These are phyloP conservation scores for Psilocybe tampanensis DNA, from an alignment of 768 basidiomycete genomes.

Conservation along the genomic window DNA sequence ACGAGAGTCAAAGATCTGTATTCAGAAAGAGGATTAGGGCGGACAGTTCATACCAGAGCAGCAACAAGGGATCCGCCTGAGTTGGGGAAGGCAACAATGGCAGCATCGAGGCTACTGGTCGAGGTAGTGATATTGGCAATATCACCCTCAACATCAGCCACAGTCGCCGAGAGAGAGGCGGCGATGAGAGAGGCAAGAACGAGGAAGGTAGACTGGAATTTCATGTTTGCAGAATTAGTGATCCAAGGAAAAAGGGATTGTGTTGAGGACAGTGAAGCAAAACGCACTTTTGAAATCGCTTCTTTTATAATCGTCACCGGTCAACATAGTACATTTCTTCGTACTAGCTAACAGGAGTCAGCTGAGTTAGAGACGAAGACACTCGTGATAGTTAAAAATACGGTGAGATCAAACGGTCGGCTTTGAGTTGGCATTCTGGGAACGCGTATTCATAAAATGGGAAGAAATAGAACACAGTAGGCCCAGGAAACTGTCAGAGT, in stretches of 20 bases:
- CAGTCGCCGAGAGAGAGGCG: conserved; percentile 26
- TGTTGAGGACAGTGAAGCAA: not conserved
- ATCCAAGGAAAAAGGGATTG: not conserved
- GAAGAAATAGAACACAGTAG: not conserved
- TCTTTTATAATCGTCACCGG: not conserved
- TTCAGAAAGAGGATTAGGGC: not conserved
- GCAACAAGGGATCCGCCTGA: conserved; percentile 21
- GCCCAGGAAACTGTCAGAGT: not conserved
- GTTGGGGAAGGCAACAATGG: conserved; percentile 32
- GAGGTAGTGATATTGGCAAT: conserved; percentile 27
- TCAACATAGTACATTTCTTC: not conserved
- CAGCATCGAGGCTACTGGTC: conserved; percentile 28
- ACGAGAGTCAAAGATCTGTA: not conserved
- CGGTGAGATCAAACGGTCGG: not conserved
- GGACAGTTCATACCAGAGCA: conserved; percentile 26
- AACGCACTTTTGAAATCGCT: too few species aligned
- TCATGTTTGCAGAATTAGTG: conserved; percentile 19
- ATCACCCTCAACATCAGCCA: conserved; percentile 31
- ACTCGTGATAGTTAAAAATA: conserved; percentile 18
- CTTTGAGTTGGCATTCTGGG: not conserved
- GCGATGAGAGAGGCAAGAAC: conserved; percentile 26
- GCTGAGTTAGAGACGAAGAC: conserved; percentile 2
- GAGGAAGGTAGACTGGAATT: conserved; percentile 26
- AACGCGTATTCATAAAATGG: not conserved
- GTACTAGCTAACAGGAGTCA: not conserved